These are phyloP conservation scores for Aspergillus neotritici DNA, from an alignment of 2,329 filamentous ascomycete species.

Conservation along the genomic window DNA sequence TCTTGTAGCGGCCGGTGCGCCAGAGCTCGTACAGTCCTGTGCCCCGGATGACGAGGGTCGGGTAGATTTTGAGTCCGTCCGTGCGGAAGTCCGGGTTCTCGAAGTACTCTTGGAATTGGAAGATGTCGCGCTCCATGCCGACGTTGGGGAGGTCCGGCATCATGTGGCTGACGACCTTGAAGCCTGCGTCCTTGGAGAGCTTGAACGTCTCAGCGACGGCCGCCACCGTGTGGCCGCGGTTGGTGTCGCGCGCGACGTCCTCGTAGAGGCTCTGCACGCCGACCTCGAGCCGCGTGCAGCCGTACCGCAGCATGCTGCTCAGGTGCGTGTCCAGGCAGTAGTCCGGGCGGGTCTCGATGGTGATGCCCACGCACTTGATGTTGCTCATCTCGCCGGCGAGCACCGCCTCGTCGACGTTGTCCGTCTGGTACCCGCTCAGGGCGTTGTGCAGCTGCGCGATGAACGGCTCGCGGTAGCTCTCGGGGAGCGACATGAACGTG, in stretches of 20 bases:
- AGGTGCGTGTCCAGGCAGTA: conserved; percentile 96
- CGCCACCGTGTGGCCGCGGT: conserved; percentile 91
- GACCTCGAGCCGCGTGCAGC: conserved; percentile 88
- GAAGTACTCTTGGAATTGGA: conserved; percentile 97
- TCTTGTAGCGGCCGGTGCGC: conserved; percentile 95
- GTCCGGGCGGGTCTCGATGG: conserved; percentile 93
- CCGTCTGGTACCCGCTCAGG: conserved; percentile 89
- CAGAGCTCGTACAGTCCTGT: conserved; percentile 96
- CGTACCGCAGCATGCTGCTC: conserved; percentile 94
- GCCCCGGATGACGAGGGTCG: conserved; percentile 91
- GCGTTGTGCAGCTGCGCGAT: conserved; percentile 96
- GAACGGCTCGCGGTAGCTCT: conserved; percentile 85
- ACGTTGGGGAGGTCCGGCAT: conserved; percentile 99
- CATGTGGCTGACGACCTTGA: conserved; percentile 99
- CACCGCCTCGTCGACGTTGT: conserved; percentile 91
- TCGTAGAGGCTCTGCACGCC: conserved; percentile 97
- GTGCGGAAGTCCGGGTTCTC: conserved; percentile 94
- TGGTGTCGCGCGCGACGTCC: conserved; percentile 96
- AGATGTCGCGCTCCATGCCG: conserved; percentile 93
- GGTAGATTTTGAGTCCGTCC: conserved; percentile 96
- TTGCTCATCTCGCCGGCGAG: conserved; percentile 93
- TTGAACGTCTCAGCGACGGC: conserved; percentile 95
- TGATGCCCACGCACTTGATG: conserved; percentile 96
- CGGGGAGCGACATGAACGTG: conserved; percentile 94
- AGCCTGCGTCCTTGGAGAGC: conserved; percentile 94